Evolutionary conservation across 345 rosid genomes (phyloP).

Genomic region (Populus euphratica): DNA sequence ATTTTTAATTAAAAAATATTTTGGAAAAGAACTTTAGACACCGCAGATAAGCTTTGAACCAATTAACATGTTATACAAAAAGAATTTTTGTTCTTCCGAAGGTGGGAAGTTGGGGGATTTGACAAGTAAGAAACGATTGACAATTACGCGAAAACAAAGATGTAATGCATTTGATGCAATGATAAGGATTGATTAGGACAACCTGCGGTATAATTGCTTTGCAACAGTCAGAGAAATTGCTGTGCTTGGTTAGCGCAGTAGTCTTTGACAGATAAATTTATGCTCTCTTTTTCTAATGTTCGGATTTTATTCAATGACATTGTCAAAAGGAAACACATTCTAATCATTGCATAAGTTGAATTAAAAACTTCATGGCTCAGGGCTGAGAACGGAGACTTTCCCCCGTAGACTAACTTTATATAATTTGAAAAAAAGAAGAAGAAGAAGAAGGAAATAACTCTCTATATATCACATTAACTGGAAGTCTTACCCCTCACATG

Average conservation of each 20-base stretch:
- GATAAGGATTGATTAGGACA: not conserved
- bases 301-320: not conserved
- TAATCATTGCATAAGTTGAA: not conserved
- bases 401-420: not conserved
- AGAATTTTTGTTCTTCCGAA: not conserved
- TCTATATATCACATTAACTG: no score
- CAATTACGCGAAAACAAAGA: not conserved
- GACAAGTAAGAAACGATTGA: not conserved
- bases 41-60: not conserved
- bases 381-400: not conserved
- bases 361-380: not conserved
- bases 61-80: not conserved
- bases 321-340: not conserved
- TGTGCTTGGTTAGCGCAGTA: not conserved
- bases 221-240: not conserved
- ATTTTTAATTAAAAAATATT: no score
- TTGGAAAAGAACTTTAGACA: no score
- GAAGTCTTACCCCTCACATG: no score
- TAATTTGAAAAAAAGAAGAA: no score
- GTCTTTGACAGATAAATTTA: not conserved
- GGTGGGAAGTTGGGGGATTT: conserved; percentile 7
- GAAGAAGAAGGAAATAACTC: not conserved
- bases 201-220: not conserved
- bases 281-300: not conserved
- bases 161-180: not conserved